Base-by-base conservation (phyloP, 140 eudicot genomes). In the Anethum foeniculum region DNA sequence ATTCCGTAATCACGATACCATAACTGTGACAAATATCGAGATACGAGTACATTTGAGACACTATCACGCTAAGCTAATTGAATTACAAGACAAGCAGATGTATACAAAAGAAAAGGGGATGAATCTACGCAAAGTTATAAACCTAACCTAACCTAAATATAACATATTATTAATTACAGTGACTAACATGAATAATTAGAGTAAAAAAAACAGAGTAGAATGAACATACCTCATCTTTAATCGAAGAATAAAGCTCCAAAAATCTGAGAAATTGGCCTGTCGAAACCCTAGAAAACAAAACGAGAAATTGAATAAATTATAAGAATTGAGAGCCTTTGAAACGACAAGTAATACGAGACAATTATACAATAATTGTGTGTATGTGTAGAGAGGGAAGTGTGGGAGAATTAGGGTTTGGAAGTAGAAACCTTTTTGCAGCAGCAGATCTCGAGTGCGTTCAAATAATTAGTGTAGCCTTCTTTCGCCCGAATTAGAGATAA, bases 201-300 rank as follows among this genome's bases (percentile, higher is more conserved):
- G 19, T 41, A 19, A 38, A 38, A 38, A 8, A 16, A 71, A 5
- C n/a, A n/a, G 12, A 44, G 58, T n/a, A 44, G 60, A 75, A 0
- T 25, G 64, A 75, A 47, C 54, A 28, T 5, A 75, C 79, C 79
- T 75, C 79, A 75, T 75, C 64, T 75, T 75, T 75, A 28, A 28
- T 15, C 64, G 79, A 48, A 48, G 65, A 34, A 75, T 25, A n/a
- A 27, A 74, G 39, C 39, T 74, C 19, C 7, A n/a, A 44, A 39
- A 75, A 75, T 30, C 79, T 43, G 62, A 30, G 32, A 47, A 44
- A 75, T 3, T 67, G 3, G 43, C 10, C 27, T 6, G 47, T 3
- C 48, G 25, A 71, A 71, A 71, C 74, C 74, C 44, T 71, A 71
- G 32, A 16, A 71, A 71, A 71, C 76, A 71, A 48, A 47, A 6